A percentile compares a stretch with the other conserved stretches of the same genome.
phyloP scores from a whole-genome alignment of 2,329 filamentous ascomycete genomes.

The Escovopsis sp. region DNA sequence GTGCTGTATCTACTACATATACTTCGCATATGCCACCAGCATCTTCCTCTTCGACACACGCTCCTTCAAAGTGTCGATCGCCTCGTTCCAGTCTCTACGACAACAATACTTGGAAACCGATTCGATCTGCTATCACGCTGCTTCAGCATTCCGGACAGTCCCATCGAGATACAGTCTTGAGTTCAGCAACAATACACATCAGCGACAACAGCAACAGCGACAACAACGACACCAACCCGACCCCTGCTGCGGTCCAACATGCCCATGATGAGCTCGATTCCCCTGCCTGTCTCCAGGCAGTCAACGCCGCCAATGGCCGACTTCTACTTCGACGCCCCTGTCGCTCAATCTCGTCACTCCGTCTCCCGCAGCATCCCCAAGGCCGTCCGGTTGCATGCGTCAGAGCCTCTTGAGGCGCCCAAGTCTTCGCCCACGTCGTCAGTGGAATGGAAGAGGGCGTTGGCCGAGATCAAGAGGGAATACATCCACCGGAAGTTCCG shows the following conservation, averaged over 20 bases:
- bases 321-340: not conserved
- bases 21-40: no score
- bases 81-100: no score
- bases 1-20: no score
- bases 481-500: conserved; percentile 35
- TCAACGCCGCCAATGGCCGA: not conserved
- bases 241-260: not conserved
- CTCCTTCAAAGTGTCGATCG: no score
- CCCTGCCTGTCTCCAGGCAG: not conserved
- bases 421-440: conserved; percentile 25
- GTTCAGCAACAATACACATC: no score
- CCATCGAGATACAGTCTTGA: no score
- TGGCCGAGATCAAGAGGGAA: conserved; percentile 38
- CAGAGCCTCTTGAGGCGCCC: conserved; percentile 9
- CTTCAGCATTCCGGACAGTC: no score
- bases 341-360: not conserved
- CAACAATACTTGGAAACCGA: no score
- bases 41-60: no score
- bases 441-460: conserved; percentile 34
- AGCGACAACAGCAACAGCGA: no score
- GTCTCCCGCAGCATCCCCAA: not conserved
- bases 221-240: no score
- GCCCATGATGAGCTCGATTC: not conserved
- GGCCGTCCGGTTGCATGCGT: conserved; percentile 1
- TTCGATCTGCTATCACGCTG: no score